Evolutionary conservation across 2,329 filamentous ascomycete species (phyloP).

Genomic region (Achaetomium macrosporum): DNA sequence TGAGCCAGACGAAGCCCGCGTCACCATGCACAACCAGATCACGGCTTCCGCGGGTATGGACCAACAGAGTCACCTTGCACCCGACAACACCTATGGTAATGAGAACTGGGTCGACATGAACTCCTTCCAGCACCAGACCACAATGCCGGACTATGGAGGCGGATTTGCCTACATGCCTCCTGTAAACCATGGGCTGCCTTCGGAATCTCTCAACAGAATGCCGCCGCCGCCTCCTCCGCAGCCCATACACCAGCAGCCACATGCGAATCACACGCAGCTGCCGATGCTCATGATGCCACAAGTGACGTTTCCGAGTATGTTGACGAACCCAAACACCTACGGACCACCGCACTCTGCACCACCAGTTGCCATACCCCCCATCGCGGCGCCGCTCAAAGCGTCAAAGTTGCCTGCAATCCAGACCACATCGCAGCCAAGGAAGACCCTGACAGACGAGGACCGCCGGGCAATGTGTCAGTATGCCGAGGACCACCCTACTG

Average conservation of each 20-base stretch:
- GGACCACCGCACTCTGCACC: conserved; percentile 41
- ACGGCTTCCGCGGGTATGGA: conserved; percentile 42
- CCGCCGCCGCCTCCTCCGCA: conserved; percentile 57
- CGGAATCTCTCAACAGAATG: conserved; percentile 47
- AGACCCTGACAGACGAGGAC: conserved; percentile 87
- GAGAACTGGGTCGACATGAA: conserved; percentile 53
- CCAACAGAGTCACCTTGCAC: conserved; percentile 40
- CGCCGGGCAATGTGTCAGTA: conserved; percentile 91
- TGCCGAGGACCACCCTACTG: conserved; percentile 80
- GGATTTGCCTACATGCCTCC: conserved; percentile 54
- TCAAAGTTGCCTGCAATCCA: conserved; percentile 44
- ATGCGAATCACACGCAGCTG: conserved; percentile 45
- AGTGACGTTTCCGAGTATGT: conserved; percentile 73
- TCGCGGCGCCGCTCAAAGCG: conserved; percentile 45
- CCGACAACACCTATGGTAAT: conserved; percentile 38
- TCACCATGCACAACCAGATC: conserved; percentile 41
- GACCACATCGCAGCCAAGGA: conserved; percentile 61
- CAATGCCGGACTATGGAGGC: conserved; percentile 61
- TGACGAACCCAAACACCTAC: conserved; percentile 64
- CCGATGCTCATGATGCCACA: conserved; percentile 68
- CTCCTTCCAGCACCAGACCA: conserved; percentile 62
- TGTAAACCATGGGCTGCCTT: conserved; percentile 41
- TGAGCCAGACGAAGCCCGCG: conserved; percentile 19
- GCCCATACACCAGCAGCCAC: conserved; percentile 44
- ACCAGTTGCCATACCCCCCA: conserved; percentile 53